Base-by-base conservation (phyloP, 176 grass and related monocot genomes). In the Musa acuminata region DNA sequence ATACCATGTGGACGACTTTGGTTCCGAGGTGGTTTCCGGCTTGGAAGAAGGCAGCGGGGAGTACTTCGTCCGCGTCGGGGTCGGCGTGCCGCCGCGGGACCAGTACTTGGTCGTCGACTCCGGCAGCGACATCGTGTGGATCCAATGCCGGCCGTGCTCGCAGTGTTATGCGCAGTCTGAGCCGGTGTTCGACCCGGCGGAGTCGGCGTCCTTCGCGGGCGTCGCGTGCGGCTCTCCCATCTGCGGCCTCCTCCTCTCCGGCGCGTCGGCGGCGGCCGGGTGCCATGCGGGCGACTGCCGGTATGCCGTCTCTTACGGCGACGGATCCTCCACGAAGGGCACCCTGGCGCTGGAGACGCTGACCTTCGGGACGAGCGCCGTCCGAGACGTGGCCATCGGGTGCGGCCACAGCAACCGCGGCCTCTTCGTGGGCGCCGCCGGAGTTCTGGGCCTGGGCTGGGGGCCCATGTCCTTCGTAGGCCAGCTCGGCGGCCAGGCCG, bases 51-150 rank as follows among this genome's bases (percentile, higher is more conserved):
- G 90, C 62, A 93, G 88, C 74, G 94, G 94, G 14, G 94, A 98
- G 80, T 98, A 93, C 85, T 93, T 91, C 80, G 83, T 91, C 19
- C 94, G 94, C 69, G 82, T 93, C 53, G 88, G 94, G 14, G 69
- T 98, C 3, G 94, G 94, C 0, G 87, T 81, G 19, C 90, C 90
- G 13, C 82, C 88, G 0, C 88, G 53, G 49, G 90, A 87, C 5
- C 94, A 98, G 86, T 93, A 87, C 90, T 67, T 98, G 1, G 94
- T 98, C 0, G 63, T 98, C 54, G 94, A 98, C 80, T 98, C 94
- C 16, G 94, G 94, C 57, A 98, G 94, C 86, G 94, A 98, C 83
- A 84, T 98, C 25, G 92, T 91, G 52, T 98, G 94, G 94, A 75
- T 98, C 65, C 90, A 93, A 83, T 98, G 95, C 86, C 74, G 53